These are phyloP conservation scores for Cyberlindnera veronae DNA, from an alignment of 805 yeast species.

Conservation along the genomic window DNA sequence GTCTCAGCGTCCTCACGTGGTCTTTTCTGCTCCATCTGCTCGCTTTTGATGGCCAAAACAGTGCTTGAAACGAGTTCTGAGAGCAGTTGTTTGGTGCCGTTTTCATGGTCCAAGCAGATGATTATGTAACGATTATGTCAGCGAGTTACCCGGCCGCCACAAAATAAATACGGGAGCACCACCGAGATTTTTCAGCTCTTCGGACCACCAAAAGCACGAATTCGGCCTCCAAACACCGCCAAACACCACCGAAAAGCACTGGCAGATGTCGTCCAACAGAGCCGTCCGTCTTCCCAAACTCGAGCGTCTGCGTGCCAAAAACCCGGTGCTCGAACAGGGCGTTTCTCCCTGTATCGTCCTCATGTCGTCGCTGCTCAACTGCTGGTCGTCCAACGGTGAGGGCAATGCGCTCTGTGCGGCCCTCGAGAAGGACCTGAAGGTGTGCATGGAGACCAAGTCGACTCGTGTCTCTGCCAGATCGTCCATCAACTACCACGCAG, in stretches of 20 bases:
- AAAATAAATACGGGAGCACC: too few species aligned
- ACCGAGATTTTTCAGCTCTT: too few species aligned
- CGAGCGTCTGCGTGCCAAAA: constrained; percentile 68
- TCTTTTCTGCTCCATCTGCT: constrained; percentile 7
- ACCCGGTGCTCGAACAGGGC: constrained; percentile 52
- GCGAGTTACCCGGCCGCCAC: too few species aligned
- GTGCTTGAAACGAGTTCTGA: too few species aligned
- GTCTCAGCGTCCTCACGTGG: constrained; percentile 1
- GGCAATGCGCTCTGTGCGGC: constrained; percentile 64
- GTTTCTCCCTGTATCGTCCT: constrained; percentile 74
- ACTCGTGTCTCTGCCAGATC: constrained; percentile 31
- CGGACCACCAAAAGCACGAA: too few species aligned
- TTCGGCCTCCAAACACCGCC: not conserved
- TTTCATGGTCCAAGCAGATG: too few species aligned
- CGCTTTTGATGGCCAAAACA: too few species aligned
- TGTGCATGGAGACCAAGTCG: constrained; percentile 55
- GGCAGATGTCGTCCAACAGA: constrained; percentile 32
- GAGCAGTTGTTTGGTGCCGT: too few species aligned
- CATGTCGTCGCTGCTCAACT: constrained; percentile 82
- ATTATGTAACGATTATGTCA: too few species aligned
- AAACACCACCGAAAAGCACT: not conserved
- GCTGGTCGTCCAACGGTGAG: constrained; percentile 96
- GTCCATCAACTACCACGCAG: constrained; percentile 51
- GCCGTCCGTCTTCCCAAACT: constrained; percentile 64
- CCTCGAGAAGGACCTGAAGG: constrained; percentile 66